Base-by-base conservation (phyloP, 2,329 filamentous ascomycete genomes). In the Phaeosphaeriaceae sp. region DNA sequence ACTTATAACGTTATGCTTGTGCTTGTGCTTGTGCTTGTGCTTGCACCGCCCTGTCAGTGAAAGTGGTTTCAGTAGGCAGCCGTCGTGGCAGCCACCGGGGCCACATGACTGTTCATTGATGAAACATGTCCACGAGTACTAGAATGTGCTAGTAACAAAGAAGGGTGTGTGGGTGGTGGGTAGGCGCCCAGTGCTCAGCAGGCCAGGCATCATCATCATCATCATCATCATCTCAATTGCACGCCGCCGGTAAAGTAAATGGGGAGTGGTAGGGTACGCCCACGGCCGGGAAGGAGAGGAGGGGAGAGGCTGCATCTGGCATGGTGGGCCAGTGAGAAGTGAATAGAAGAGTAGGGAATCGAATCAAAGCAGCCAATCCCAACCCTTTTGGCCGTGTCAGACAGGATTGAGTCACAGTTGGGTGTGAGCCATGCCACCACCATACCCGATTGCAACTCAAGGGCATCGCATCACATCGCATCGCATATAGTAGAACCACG, bases 311-410 rank as follows among this genome's bases (percentile, higher is more conserved):
- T 62, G 63, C 66, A 67, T 64, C 44, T 45, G 52, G 43, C 54
- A 52, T 56, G 45, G 61, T 56, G 60, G 66, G n/a, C 61, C 62
- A 64, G 30, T 23, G 44, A 60, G 66, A 67, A 67, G 58, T 52
- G 56, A 58, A 58, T 66, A 52, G 67, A 70, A 71, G 54, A 59
- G 56, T 42, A 50, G 51, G 59, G 65, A 71, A 68, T 20, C 52
- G 55, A 46, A 46, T 52, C 15, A 40, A 42, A 47, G 49, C 56
- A 59, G 56, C 65, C 67, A 69, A 67, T 66, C n/a, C n/a, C n/a
- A n/a, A n/a, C n/a, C n/a, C n/a, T n/a, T n/a, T n/a, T n/a, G 38
- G 35, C 45, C 58, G 55, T 60, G 60, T 61, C 58, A 61, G 53
- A 52, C 50, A 46, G 50, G 57, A 52, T 60, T 63, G 62, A 65